These are phyloP conservation scores for Boletus coccyginus DNA, from an alignment of 768 basidiomycete genomes.

Conservation along the genomic window DNA sequence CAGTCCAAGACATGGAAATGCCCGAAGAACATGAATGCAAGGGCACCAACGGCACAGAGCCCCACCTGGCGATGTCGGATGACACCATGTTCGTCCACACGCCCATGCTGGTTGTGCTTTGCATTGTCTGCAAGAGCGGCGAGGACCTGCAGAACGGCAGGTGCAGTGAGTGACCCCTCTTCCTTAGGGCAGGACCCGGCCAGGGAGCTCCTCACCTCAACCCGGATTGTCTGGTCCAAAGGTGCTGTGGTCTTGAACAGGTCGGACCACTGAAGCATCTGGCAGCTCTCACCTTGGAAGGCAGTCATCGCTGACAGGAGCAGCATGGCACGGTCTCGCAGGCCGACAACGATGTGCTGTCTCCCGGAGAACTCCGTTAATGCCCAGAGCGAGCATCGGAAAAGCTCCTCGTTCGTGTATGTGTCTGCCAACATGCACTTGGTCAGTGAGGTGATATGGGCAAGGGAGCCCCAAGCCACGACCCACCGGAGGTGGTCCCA, in stretches of 20 bases:
- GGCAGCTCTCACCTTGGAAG: not conserved
- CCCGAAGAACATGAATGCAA: conserved; percentile 28
- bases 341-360: not conserved
- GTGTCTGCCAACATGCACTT: not conserved
- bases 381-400: conserved; percentile 1
- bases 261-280: conserved; percentile 3
- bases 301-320: not conserved
- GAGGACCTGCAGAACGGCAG: conserved; percentile 21
- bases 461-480: not conserved
- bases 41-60: conserved; percentile 30
- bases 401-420: not conserved
- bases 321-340: not conserved
- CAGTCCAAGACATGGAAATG: conserved; percentile 29
- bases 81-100: conserved; percentile 31
- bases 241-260: not conserved
- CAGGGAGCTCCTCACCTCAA: too few relatives aligned
- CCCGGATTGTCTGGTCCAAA: too few relatives aligned
- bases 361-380: not conserved
- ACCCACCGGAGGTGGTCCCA: too few relatives aligned
- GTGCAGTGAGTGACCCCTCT: too few relatives aligned
- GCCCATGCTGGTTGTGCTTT: conserved; percentile 33
- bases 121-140: conserved; percentile 27
- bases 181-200: too few relatives aligned
- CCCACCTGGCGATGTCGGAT: conserved; percentile 28
- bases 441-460: not conserved